phyloP scores from a whole-genome alignment of 2,329 filamentous ascomycete genomes.

The Epichloe uncinata region DNA sequence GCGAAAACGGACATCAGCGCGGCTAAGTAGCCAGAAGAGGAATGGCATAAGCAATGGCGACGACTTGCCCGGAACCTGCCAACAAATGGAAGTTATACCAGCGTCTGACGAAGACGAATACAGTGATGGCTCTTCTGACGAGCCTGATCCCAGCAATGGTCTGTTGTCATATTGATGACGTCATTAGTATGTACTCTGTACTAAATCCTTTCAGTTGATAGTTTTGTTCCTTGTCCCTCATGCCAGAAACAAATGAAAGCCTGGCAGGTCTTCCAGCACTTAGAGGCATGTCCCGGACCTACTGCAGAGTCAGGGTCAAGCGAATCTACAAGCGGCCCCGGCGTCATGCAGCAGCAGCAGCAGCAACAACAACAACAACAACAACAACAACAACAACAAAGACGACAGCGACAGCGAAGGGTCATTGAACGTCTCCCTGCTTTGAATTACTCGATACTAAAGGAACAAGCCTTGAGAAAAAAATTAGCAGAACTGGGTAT shows the following conservation, averaged over 20 bases:
- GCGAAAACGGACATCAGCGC: conserved; percentile 37
- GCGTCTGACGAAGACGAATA: conserved; percentile 9
- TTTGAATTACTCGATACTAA: conserved; percentile 79
- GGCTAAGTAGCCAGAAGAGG: conserved; percentile 29
- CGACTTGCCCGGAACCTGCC: neutral
- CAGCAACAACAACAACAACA: neutral
- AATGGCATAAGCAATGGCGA: conserved; percentile 15
- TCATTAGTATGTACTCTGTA: neutral
- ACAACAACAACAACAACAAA: neutral
- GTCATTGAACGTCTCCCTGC: conserved; percentile 54
- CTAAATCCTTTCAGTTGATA: conserved; percentile 40
- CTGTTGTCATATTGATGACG: conserved; percentile 8
- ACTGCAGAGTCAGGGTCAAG: conserved; percentile 1
- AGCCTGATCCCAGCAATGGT: conserved; percentile 17
- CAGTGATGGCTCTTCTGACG: conserved; percentile 15
- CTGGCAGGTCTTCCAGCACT: conserved; percentile 62
- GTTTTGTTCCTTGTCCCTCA: conserved; percentile 71
- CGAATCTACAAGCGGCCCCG: conserved; percentile 12
- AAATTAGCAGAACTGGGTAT: conserved; percentile 75
- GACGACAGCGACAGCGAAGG: conserved; percentile 7
- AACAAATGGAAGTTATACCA: neutral
- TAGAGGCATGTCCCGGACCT: conserved; percentile 50
- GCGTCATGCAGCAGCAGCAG: neutral
- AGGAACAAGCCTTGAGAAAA: conserved; percentile 61
- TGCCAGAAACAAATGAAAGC: conserved; percentile 72